Base-by-base conservation (phyloP, 805 yeast genomes). In the Blastobotrys terrestris region DNA sequence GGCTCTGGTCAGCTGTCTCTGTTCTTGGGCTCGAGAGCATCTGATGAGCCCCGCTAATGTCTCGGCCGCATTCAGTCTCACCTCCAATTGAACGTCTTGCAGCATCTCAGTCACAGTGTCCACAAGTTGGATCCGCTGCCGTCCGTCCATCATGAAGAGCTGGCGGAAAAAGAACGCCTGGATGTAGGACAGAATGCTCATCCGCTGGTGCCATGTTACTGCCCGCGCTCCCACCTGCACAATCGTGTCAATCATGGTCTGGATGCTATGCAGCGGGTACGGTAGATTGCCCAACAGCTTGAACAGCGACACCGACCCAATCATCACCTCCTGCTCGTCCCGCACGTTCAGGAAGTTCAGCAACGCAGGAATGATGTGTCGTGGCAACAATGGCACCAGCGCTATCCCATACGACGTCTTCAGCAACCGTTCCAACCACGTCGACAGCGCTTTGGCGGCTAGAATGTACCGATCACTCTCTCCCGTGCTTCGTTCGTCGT, bases 31-130 rank as follows among this genome's bases (percentile, higher is more conserved):
- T 64, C 76, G 55, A 74, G 81, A 46, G 77, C 80, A 58, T 73
- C 91, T 91, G 42, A 92, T 77, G 55, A 94, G 78, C 3, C 92
- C 88, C 0, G 95, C 80, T n/a, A 92, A 74, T 1, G 89, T 84
- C 1, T 73, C 71, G 0, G 94, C 80, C 1, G 94, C 87, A 4
- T 79, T 72, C 50, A 81, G 85, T 53, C 98, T 73, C 2, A 92
- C 87, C 53, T 87, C 92, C 16, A 85, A 77, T 55, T 83, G 86
- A 39, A 73, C 72, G 61, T 82, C 85, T 56, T 77, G 79, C 51
- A 88, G 68, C 58, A 85, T 70, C 2, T 72, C 66, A 35, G 75
- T 72, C 2, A 85, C 78, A 49, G 79, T 72, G 1, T 72, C 69
- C 20, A 87, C 72, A 11, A 92, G 70, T 31, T 65, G 58, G 11